Percentiles rank a stretch among this genome's conserved stretches.
Evolutionary conservation across 2,329 filamentous ascomycete species (phyloP).

Genomic region (Penicillium crustosum): DNA sequence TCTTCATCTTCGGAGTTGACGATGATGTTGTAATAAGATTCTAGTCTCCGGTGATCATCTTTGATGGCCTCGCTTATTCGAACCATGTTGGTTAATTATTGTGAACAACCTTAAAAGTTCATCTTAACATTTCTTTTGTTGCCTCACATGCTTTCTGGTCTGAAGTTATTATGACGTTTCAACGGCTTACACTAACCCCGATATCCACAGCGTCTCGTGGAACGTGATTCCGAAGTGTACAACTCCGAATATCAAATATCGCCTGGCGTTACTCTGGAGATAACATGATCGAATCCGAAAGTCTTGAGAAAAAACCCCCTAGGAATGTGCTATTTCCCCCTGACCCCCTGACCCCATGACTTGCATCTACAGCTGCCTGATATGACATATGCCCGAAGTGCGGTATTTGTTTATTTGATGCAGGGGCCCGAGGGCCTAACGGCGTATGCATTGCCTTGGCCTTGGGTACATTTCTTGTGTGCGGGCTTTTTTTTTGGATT

Average conservation of each 20-base stretch:
- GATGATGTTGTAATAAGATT: constrained; percentile 47
- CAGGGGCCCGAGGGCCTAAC: background rate
- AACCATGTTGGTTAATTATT: constrained; percentile 14
- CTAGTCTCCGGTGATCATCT: constrained; percentile 45
- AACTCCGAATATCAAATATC: background rate
- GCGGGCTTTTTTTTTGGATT: background rate
- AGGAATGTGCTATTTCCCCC: too few species aligned
- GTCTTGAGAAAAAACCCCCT: too few species aligned
- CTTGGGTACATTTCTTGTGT: background rate
- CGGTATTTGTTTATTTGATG: background rate
- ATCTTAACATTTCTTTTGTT: background rate
- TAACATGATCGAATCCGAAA: background rate
- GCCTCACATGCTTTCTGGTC: background rate
- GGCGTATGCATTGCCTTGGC: background rate
- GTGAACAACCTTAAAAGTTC: background rate
- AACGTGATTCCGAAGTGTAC: background rate
- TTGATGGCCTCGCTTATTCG: constrained; percentile 42
- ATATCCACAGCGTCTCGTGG: background rate
- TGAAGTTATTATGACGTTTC: constrained; percentile 7
- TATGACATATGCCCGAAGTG: background rate
- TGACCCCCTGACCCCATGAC: background rate
- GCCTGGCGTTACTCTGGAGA: background rate
- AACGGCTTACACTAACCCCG: background rate
- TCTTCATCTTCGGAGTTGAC: constrained; percentile 44
- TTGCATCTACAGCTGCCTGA: background rate